Evolutionary conservation across 2,329 filamentous ascomycete species (phyloP).

Genomic region (Neurospora sp.): DNA sequence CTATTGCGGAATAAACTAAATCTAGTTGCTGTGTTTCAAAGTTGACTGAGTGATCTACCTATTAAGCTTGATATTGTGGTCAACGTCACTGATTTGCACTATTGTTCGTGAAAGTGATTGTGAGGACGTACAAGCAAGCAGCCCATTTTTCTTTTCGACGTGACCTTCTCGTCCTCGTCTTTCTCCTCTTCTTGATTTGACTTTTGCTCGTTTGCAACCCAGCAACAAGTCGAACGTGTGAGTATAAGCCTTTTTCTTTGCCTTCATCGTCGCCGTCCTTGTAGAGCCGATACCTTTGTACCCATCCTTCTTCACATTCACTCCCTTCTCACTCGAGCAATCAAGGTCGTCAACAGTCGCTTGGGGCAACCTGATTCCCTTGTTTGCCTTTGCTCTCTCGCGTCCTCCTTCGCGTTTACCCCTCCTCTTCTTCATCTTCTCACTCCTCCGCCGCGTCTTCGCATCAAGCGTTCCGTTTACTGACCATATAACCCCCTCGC

Average conservation of each 20-base stretch:
- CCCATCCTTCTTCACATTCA: neutral
- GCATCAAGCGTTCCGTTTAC: neutral
- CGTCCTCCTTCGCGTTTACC: neutral
- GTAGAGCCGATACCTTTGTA: neutral
- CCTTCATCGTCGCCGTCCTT: neutral
- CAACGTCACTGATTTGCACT: neutral
- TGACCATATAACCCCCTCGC: neutral
- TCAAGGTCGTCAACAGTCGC: neutral
- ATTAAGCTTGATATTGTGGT: neutral
- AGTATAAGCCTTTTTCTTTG: neutral
- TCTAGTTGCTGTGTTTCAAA: neutral
- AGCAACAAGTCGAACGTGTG: neutral
- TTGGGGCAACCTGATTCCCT: neutral
- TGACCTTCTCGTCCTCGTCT: neutral
- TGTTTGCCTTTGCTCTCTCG: neutral
- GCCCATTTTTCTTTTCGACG: neutral
- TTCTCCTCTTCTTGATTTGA: neutral
- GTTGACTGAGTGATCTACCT: neutral
- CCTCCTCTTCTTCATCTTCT: neutral
- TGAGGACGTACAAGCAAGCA: neutral
- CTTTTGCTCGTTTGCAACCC: neutral
- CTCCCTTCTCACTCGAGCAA: neutral
- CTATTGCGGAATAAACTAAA: neutral
- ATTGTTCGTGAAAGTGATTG: neutral
- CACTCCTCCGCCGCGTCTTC: neutral